Percentiles rank a stretch among this genome's conserved stretches.
phyloP scores from a whole-genome alignment of 75 land plant species.

The Pinus albicaulis region DNA sequence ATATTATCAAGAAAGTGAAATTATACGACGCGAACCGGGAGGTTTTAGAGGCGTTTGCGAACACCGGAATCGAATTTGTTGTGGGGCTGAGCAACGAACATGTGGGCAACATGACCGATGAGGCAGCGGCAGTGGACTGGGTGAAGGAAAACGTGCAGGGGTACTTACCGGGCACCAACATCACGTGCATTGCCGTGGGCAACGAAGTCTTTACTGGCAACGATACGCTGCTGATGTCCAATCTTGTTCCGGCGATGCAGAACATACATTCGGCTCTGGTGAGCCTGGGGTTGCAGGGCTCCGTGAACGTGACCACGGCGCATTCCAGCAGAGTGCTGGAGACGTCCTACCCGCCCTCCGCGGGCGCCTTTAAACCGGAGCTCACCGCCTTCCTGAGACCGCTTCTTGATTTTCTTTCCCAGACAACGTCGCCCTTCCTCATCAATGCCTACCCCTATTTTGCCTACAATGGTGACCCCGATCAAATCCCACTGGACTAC shows the following conservation, averaged over 20 bases:
- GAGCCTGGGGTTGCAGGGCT: slow-evolving; percentile 23
- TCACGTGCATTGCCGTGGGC: slow-evolving; percentile 61
- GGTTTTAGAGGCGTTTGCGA: slow-evolving; percentile 59
- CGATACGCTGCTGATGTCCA: slow-evolving; percentile 23
- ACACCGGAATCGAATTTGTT: slow-evolving; percentile 59
- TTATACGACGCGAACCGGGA: slow-evolving; percentile 59
- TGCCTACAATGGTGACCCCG: slow-evolving; percentile 55
- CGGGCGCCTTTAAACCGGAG: slow-evolving; percentile 46
- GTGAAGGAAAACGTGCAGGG: slow-evolving; percentile 40
- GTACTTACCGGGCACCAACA: slow-evolving; percentile 60
- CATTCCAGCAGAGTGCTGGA: slow-evolving; percentile 48
- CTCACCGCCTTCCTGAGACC: slow-evolving; percentile 22
- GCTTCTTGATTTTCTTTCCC: slow-evolving; percentile 52
- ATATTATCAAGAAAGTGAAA: slow-evolving; percentile 39
- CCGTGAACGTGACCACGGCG: slow-evolving; percentile 61
- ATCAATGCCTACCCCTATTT: slow-evolving; percentile 83
- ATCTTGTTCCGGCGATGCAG: slow-evolving; percentile 72
- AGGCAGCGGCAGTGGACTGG: slow-evolving; percentile 40
- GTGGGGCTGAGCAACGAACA: slow-evolving; percentile 57
- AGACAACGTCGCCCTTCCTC: slow-evolving; percentile 52
- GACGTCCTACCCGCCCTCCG: slow-evolving; percentile 71
- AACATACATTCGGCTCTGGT: slow-evolving; percentile 45
- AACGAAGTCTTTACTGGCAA: slow-evolving; percentile 65
- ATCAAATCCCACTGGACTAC: slow-evolving; percentile 45
- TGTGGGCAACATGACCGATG: slow-evolving; percentile 35